Percentiles rank a stretch among this genome's conserved stretches.
Evolutionary conservation across 257 asterid genomes (phyloP).

Genomic region (Fraxinus anomala): DNA sequence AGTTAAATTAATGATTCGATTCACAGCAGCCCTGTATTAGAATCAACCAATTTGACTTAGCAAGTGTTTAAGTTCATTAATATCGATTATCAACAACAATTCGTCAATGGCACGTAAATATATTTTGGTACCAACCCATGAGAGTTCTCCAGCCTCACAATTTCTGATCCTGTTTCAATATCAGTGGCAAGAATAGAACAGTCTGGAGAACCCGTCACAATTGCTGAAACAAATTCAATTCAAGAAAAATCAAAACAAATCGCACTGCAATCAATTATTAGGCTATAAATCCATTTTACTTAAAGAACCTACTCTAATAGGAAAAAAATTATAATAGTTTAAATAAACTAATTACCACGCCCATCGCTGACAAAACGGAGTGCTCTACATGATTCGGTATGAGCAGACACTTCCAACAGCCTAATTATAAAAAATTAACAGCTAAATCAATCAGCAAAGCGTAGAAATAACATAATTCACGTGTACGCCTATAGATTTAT

Average conservation of each 20-base stretch:
- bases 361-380: constrained; percentile 85
- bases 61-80: neutral
- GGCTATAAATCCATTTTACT: neutral
- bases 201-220: constrained; percentile 87
- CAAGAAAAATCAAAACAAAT: constrained; percentile 7
- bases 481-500: neutral
- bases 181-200: constrained; percentile 89
- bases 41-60: constrained; percentile 11
- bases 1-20: constrained; percentile 76
- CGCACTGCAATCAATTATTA: neutral
- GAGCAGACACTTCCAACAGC: constrained; percentile 72
- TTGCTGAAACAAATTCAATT: constrained; percentile 43
- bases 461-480: neutral
- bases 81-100: neutral
- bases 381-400: constrained; percentile 82
- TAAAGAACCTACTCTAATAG: neutral
- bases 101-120: neutral
- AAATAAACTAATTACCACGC: constrained; percentile 48
- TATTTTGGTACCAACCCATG: constrained; percentile 63
- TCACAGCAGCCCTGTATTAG: constrained; percentile 71
- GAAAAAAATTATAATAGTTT: neutral
- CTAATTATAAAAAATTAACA: constrained; percentile 38
- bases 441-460: neutral
- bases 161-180: constrained; percentile 72
- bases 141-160: constrained; percentile 70